Conservation (phyloP, 2,329 filamentous ascomycete species). For the Plectosphaerella cucumerina region DNA sequence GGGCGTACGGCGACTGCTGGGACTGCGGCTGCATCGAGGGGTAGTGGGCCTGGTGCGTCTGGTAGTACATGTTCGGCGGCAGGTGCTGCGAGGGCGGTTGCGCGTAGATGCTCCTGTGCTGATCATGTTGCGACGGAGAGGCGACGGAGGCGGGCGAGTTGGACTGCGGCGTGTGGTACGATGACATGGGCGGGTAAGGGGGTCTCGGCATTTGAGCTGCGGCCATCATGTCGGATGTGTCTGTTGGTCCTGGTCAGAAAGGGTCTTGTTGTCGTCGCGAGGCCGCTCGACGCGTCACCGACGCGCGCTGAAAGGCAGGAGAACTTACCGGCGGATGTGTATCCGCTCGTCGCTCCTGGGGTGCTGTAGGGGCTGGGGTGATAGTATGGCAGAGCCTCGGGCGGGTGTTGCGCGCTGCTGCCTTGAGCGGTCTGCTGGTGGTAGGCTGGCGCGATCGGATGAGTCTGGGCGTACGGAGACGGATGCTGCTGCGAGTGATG, state of each 20-base stretch:
- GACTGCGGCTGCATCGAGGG: slow-evolving; percentile 63
- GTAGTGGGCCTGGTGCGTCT: slow-evolving; percentile 55
- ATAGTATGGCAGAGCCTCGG: slow-evolving; percentile 68
- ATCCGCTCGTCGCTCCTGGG: slow-evolving; percentile 75
- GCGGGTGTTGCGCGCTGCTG: slow-evolving; percentile 55
- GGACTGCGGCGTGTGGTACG: slow-evolving; percentile 88
- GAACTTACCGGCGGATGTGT: slow-evolving; percentile 77
- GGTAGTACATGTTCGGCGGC: slow-evolving; percentile 77
- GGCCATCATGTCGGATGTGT: slow-evolving; percentile 65
- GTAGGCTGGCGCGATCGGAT: slow-evolving; percentile 64
- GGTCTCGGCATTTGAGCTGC: slow-evolving; percentile 66
- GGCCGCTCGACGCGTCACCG: slow-evolving; percentile 8
- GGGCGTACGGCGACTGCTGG: slow-evolving; percentile 55
- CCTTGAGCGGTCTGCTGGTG: slow-evolving; percentile 57
- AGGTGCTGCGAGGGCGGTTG: slow-evolving; percentile 75
- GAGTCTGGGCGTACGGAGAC: slow-evolving; percentile 63
- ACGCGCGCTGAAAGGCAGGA: slow-evolving; percentile 4
- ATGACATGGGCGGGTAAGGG: slow-evolving; percentile 76
- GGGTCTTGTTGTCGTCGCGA: not conserved
- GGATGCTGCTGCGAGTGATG: slow-evolving; percentile 61
- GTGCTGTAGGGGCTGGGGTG: slow-evolving; percentile 82
- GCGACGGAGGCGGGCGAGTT: slow-evolving; percentile 92
- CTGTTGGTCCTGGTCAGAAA: slow-evolving; percentile 26
- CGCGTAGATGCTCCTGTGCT: slow-evolving; percentile 81
- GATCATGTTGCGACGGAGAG: slow-evolving; percentile 83